These are phyloP conservation scores for Thyridium curvatum DNA, from an alignment of 2,329 filamentous ascomycete genomes.

Conservation along the genomic window DNA sequence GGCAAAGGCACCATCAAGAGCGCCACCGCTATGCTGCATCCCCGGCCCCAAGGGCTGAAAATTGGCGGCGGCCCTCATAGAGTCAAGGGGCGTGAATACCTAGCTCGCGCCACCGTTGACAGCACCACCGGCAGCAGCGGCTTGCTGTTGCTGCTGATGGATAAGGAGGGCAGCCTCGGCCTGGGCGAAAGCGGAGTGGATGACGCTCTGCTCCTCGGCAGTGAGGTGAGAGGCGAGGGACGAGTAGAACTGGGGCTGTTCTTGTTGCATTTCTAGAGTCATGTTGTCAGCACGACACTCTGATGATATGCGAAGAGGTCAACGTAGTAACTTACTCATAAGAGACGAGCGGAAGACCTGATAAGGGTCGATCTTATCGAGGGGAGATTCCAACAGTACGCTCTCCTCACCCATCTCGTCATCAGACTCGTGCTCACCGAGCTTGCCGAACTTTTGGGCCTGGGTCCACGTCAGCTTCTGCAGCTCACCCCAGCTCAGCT, in stretches of 20 bases:
- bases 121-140: constrained; percentile 12
- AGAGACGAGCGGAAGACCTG: constrained; percentile 78
- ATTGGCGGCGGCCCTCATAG: no score
- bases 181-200: constrained; percentile 72
- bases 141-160: constrained; percentile 23
- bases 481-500: constrained; percentile 6
- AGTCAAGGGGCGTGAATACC: not conserved
- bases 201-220: constrained; percentile 72
- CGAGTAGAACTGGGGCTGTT: constrained; percentile 84
- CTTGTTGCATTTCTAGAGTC: constrained; percentile 70
- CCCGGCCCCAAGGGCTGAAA: no score
- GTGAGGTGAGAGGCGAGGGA: constrained; percentile 72
- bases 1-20: no score
- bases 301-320: not conserved
- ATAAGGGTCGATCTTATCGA: constrained; percentile 95
- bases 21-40: no score
- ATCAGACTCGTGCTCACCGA: constrained; percentile 37
- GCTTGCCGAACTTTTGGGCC: constrained; percentile 77
- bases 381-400: constrained; percentile 80
- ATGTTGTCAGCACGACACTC: constrained; percentile 19
- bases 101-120: constrained; percentile 11
- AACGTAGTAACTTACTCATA: constrained; percentile 58
- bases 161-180: constrained; percentile 46
- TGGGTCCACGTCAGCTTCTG: constrained; percentile 25
- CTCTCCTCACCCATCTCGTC: constrained; percentile 75